These are phyloP conservation scores for Leccinum barrowsii DNA, from an alignment of 768 basidiomycete genomes.

Conservation along the genomic window DNA sequence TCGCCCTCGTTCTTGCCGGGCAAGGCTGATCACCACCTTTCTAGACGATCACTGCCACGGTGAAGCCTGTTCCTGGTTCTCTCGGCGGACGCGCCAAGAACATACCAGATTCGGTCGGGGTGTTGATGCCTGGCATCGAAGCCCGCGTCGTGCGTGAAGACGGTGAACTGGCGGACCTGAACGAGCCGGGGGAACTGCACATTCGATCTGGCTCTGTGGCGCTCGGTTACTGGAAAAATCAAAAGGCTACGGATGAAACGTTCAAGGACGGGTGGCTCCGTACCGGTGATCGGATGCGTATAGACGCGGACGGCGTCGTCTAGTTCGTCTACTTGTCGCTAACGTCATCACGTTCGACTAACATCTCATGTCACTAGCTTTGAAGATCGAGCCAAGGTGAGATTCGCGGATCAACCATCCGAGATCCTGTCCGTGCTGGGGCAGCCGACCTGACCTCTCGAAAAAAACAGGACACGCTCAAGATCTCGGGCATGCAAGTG, in stretches of 20 bases:
- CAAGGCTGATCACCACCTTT: neutral
- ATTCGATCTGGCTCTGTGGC: constrained; percentile 53
- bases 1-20: neutral
- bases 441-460: neutral
- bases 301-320: constrained; percentile 58
- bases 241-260: constrained; percentile 59
- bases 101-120: constrained; percentile 47
- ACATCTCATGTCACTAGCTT: constrained; percentile 41
- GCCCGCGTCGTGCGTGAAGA: constrained; percentile 60
- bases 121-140: constrained; percentile 62
- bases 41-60: constrained; percentile 54
- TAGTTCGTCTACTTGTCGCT: constrained; percentile 43
- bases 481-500: constrained; percentile 76
- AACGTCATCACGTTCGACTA: neutral
- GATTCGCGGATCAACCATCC: neutral
- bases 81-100: constrained; percentile 42
- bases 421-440: neutral
- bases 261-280: constrained; percentile 70
- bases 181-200: constrained; percentile 68
- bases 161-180: constrained; percentile 47
- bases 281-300: constrained; percentile 69
- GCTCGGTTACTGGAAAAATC: constrained; percentile 71
- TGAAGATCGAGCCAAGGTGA: constrained; percentile 73
- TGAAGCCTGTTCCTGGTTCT: constrained; percentile 42
- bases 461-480: constrained; percentile 65